Evolutionary conservation across 495 filamentous ascomycete genomes (phyloP).

Genomic region (Neurospora cerealis): DNA sequence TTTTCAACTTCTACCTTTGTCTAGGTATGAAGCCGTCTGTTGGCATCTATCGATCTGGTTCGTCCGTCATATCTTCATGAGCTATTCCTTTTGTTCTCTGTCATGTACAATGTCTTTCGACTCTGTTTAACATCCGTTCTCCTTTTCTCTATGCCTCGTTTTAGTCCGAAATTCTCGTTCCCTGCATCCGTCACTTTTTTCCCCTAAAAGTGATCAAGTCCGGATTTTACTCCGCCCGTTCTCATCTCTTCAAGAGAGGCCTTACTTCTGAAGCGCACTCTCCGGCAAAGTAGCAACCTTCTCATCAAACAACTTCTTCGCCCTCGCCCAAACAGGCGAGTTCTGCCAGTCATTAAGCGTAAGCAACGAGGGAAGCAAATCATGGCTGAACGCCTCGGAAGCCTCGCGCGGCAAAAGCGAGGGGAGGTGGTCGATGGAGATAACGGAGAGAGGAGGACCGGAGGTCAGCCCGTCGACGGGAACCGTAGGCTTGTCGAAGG

Average conservation of each 20-base stretch:
- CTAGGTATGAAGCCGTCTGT: neutral
- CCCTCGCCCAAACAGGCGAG: constrained; percentile 69
- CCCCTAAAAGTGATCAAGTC: too few relatives aligned
- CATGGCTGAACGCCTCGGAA: constrained; percentile 71
- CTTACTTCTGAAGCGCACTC: constrained; percentile 27
- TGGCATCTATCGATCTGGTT: neutral
- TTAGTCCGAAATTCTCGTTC: neutral
- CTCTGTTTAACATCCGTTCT: neutral
- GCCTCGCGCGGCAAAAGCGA: constrained; percentile 79
- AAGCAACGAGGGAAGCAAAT: constrained; percentile 68
- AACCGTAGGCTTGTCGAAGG: constrained; percentile 76
- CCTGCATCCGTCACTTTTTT: too few relatives aligned
- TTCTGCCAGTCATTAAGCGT: constrained; percentile 65
- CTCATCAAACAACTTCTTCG: constrained; percentile 74
- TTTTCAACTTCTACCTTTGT: neutral
- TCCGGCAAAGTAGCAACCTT: constrained; percentile 69
- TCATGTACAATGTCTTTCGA: neutral
- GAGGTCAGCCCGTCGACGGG: constrained; percentile 49
- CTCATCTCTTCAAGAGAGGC: too few relatives aligned
- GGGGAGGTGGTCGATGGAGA: constrained; percentile 87
- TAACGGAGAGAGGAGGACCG: constrained; percentile 58
- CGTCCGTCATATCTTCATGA: neutral
- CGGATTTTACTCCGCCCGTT: too few relatives aligned
- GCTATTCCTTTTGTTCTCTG: neutral
- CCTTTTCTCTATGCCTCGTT: neutral